These are phyloP conservation scores for Fusarium udum DNA, from an alignment of 2,329 filamentous ascomycete genomes.

Conservation along the genomic window DNA sequence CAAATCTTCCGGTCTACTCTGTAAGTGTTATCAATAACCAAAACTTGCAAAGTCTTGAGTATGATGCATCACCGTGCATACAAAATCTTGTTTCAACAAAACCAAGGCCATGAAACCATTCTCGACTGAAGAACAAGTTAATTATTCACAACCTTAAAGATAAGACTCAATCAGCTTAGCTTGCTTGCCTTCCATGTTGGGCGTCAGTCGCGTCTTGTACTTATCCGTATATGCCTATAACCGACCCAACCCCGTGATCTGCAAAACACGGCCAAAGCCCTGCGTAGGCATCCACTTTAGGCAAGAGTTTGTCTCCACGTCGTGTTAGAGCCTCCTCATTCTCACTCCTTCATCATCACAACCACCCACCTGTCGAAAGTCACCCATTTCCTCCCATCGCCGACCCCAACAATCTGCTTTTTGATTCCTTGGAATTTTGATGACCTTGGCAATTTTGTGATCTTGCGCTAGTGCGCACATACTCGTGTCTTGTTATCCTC, in stretches of 20 bases:
- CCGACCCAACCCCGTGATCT: not conserved
- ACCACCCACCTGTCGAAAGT: not conserved
- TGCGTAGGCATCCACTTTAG: constrained; percentile 18
- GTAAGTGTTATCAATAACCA: not conserved
- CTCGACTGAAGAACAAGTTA: not conserved
- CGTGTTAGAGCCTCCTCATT: constrained; percentile 21
- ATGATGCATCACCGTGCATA: not conserved
- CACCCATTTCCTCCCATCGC: not conserved
- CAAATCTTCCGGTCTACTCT: not conserved
- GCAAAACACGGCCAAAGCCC: constrained; percentile 11
- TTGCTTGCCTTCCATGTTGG: not conserved
- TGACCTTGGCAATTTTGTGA: not conserved
- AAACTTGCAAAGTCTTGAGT: not conserved
- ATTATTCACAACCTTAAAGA: not conserved
- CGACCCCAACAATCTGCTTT: not conserved
- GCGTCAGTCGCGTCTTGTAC: not conserved
- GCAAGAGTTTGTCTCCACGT: constrained; percentile 23
- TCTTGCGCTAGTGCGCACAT: constrained; percentile 16
- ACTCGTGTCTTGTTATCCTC: not conserved
- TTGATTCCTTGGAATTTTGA: not conserved
- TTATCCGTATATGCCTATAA: constrained; percentile 23
- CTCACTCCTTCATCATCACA: constrained; percentile 37
- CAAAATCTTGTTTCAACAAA: not conserved
- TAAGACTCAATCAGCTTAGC: constrained; percentile 17
- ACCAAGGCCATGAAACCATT: not conserved